Evolutionary conservation across 179 eudicot species (phyloP).

Genomic region (Sideroxylon spinosum): DNA sequence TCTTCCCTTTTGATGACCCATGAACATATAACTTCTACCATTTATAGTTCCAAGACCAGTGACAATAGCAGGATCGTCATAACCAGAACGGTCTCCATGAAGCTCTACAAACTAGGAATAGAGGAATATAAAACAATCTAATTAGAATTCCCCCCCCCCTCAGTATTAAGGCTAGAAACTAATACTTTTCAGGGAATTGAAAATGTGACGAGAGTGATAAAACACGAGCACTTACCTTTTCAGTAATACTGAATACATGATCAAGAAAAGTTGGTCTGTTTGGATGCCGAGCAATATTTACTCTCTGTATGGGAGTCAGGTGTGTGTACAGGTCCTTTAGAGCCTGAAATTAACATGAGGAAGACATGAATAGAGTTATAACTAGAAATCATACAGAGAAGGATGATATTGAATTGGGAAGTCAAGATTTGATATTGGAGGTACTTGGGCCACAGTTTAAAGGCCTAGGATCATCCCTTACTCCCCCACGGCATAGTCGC

Average conservation of each 20-base stretch:
- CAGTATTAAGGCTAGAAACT: not conserved
- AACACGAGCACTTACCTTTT: constrained; percentile 47
- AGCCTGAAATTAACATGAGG: constrained; percentile 43
- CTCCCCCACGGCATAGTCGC: too few relatives aligned
- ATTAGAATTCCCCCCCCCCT: constrained; percentile 9
- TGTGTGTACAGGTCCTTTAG: constrained; percentile 62
- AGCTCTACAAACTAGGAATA: constrained; percentile 81
- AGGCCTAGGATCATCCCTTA: too few relatives aligned
- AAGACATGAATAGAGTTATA: not conserved
- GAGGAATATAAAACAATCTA: constrained; percentile 11
- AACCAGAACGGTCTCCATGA: constrained; percentile 95
- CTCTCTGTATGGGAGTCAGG: constrained; percentile 84
- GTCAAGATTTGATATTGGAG: not conserved
- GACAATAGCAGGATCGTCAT: constrained; percentile 95
- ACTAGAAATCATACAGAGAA: not conserved
- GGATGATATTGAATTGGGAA: not conserved
- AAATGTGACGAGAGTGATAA: constrained; percentile 5
- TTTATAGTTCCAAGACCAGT: constrained; percentile 86
- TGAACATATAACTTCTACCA: constrained; percentile 87
- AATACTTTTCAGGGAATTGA: not conserved
- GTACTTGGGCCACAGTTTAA: too few relatives aligned
- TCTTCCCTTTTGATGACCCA: constrained; percentile 32
- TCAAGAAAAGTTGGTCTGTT: constrained; percentile 94
- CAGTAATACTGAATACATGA: constrained; percentile 78
- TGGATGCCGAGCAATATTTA: constrained; percentile 89